A percentile compares a stretch with the other conserved stretches of the same genome.
phyloP scores from a whole-genome alignment of 768 basidiomycete species.

The Pulveroboletus sp. region DNA sequence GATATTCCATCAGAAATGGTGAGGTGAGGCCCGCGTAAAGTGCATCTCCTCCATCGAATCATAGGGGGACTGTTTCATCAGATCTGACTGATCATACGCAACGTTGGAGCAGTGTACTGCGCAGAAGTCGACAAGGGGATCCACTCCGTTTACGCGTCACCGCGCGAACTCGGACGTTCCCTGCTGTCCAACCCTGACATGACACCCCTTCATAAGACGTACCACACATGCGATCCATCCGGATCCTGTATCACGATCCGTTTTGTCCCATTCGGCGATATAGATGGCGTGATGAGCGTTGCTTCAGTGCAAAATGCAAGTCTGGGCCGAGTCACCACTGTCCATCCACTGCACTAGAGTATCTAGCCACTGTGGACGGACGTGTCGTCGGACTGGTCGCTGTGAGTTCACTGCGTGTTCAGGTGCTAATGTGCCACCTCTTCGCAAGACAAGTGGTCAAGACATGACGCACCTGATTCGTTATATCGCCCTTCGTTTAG shows the following conservation, averaged over 20 bases:
- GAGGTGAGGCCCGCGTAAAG: neutral
- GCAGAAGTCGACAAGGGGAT: conserved; percentile 1
- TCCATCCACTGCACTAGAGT: neutral
- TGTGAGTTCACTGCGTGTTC: neutral
- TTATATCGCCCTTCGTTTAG: neutral
- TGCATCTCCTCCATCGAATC: neutral
- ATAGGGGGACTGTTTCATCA: neutral
- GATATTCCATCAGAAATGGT: neutral
- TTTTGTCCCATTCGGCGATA: neutral
- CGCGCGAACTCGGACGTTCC: neutral
- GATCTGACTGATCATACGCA: neutral
- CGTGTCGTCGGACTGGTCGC: neutral
- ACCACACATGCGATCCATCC: neutral
- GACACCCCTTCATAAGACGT: conserved; percentile 1
- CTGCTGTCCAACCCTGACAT: neutral
- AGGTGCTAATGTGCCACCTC: neutral
- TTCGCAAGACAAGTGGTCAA: neutral
- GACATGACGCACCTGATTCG: neutral
- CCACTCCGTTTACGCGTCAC: neutral
- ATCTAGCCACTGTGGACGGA: neutral
- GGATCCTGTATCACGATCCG: neutral
- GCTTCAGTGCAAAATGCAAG: neutral
- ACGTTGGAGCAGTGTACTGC: neutral
- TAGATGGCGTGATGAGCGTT: neutral
- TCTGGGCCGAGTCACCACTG: neutral